Conservation (phyloP, 2,329 filamentous ascomycete species). For the Dactylellina leptospora region DNA sequence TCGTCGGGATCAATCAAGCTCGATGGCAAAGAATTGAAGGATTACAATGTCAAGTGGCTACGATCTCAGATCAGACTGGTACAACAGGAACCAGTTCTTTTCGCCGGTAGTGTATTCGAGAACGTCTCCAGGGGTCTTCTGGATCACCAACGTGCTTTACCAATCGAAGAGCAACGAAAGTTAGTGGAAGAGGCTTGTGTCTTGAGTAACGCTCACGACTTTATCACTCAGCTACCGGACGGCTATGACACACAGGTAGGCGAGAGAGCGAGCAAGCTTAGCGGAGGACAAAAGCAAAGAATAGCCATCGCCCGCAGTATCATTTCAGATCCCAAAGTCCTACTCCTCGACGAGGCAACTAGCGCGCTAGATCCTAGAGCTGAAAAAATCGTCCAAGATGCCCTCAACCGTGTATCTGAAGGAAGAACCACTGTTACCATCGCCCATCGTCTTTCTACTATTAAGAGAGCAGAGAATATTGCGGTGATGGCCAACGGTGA, state of each 20-base stretch:
- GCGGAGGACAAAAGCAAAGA: conserved; percentile 85
- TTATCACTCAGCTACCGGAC: conserved; percentile 71
- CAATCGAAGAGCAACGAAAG: conserved; percentile 67
- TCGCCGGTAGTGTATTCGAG: conserved; percentile 71
- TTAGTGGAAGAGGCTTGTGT: conserved; percentile 72
- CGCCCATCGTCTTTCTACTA: conserved; percentile 78
- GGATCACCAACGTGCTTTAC: conserved; percentile 59
- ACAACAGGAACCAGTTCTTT: conserved; percentile 74
- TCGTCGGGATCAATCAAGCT: conserved; percentile 65
- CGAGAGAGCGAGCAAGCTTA: conserved; percentile 78
- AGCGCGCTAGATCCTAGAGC: conserved; percentile 70
- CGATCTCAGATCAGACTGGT: conserved; percentile 70
- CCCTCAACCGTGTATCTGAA: conserved; percentile 69
- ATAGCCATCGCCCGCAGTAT: conserved; percentile 78
- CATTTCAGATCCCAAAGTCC: conserved; percentile 71
- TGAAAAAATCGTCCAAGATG: conserved; percentile 68
- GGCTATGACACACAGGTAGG: conserved; percentile 79
- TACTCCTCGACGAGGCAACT: conserved; percentile 80
- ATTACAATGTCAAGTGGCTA: conserved; percentile 71
- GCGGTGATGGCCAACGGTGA: conserved; percentile 76
- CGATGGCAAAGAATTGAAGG: conserved; percentile 65
- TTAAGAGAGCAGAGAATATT: conserved; percentile 80
- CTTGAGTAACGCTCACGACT: conserved; percentile 75
- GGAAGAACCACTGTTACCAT: conserved; percentile 79
- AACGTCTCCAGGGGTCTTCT: conserved; percentile 71